phyloP scores from a whole-genome alignment of 768 basidiomycete genomes.

The Suillus variegatus region DNA sequence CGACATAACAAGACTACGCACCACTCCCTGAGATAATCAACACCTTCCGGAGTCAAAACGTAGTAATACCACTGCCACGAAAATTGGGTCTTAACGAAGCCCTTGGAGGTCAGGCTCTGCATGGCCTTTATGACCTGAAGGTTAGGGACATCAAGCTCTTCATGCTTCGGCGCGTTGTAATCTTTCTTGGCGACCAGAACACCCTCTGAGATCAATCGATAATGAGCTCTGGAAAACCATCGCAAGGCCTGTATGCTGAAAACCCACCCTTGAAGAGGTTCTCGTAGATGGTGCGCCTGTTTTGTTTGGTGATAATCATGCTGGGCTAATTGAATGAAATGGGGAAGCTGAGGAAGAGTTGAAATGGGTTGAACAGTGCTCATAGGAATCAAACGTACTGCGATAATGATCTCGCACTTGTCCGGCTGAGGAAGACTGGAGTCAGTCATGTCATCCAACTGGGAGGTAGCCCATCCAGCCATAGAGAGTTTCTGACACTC shows the following conservation, averaged over 20 bases:
- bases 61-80: slow-evolving; percentile 99
- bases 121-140: slow-evolving; percentile 72
- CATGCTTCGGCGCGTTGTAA: slow-evolving; percentile 96
- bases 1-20: slow-evolving; percentile 23
- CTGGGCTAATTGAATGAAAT: slow-evolving; percentile 37
- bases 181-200: slow-evolving; percentile 99
- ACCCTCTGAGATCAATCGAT: slow-evolving; percentile 64
- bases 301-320: slow-evolving; percentile 97
- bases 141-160: slow-evolving; percentile 77
- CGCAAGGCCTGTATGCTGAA: neutral
- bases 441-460: slow-evolving; percentile 33
- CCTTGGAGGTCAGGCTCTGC: slow-evolving; percentile 70
- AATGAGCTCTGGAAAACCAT: slow-evolving; percentile 2
- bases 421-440: slow-evolving; percentile 27
- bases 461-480: slow-evolving; percentile 35
- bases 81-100: slow-evolving; percentile 98
- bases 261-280: slow-evolving; percentile 97
- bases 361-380: neutral
- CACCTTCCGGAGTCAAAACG: slow-evolving; percentile 93
- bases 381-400: slow-evolving; percentile 32
- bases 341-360: slow-evolving; percentile 28
- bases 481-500: slow-evolving; percentile 7
- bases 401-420: slow-evolving; percentile 35
- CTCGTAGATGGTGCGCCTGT: slow-evolving; percentile 96
- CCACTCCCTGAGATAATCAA: slow-evolving; percentile 96